phyloP scores from a whole-genome alignment of 495 filamentous ascomycete genomes.

The Chaetomium fimeti region DNA sequence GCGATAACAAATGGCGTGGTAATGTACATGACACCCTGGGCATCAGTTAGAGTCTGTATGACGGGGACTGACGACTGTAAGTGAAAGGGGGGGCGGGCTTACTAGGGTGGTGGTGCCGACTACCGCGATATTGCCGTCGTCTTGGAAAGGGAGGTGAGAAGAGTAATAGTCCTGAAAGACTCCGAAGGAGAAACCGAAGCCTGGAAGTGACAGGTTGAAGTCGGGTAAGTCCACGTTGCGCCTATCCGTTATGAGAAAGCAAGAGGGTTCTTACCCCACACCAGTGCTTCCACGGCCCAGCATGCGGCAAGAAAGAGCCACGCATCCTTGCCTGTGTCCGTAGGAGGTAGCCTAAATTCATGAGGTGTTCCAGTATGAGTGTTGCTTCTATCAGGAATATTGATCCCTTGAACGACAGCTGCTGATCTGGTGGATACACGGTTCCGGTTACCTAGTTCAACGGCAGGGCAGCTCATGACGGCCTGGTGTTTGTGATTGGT shows the following conservation, averaged over 20 bases:
- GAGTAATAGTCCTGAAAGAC: slow-evolving; percentile 12
- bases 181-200: slow-evolving; percentile 9
- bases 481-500: no score
- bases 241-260: not conserved
- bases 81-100: not conserved
- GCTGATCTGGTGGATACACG: no score
- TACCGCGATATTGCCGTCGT: not conserved
- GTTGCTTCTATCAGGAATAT: not conserved
- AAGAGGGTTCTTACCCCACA: not conserved
- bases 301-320: slow-evolving; percentile 13
- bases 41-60: not conserved
- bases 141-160: not conserved
- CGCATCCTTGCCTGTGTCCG: slow-evolving; percentile 8
- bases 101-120: slow-evolving; percentile 3
- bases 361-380: not conserved
- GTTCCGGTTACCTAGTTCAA: no score
- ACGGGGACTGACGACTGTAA: no score
- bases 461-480: no score
- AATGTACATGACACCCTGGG: slow-evolving; percentile 8
- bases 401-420: no score
- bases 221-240: not conserved
- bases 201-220: not conserved
- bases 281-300: slow-evolving; percentile 3
- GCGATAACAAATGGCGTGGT: not conserved
- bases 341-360: slow-evolving; percentile 1